A percentile compares a stretch with the other conserved stretches of the same genome.
Evolutionary conservation across 441 rosid genomes (phyloP).

Genomic region (Breynia disticha): DNA sequence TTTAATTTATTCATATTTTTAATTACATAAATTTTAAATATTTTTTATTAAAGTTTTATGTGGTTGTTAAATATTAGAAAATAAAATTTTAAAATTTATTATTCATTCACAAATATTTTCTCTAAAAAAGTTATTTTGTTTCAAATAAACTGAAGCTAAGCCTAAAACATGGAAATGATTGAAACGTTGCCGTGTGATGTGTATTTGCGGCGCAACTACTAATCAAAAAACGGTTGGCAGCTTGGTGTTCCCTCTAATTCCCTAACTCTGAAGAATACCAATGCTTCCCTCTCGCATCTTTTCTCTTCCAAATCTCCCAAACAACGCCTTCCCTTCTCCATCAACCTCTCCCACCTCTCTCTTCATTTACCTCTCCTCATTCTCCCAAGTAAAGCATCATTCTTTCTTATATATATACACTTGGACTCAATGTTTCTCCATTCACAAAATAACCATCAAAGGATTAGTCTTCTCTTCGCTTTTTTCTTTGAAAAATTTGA

Average conservation of each 20-base stretch:
- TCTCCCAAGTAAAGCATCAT: conserved; percentile 25
- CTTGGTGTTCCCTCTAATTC: conserved; percentile 42
- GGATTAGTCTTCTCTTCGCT: not conserved
- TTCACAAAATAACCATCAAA: not conserved
- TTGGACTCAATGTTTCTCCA: not conserved
- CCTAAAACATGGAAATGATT: no score
- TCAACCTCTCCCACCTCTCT: conserved; percentile 32
- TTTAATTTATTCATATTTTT: no score
- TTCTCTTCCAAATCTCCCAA: no score
- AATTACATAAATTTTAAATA: no score
- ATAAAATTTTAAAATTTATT: no score
- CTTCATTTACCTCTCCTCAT: conserved; percentile 6
- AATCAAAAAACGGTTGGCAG: conserved; percentile 8
- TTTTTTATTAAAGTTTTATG: no score
- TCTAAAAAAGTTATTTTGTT: no score
- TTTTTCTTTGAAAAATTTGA: not conserved
- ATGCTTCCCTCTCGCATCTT: conserved; percentile 40
- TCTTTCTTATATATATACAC: conserved; percentile 21
- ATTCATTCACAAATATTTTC: no score
- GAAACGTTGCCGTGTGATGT: not conserved
- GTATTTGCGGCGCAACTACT: not conserved
- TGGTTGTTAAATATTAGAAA: no score
- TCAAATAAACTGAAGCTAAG: no score
- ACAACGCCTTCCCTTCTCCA: conserved; percentile 61
- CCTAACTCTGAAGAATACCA: conserved; percentile 48